Evolutionary conservation across 2,329 filamentous ascomycete species (phyloP), one percentile per base, ranked within the genome.

Genomic region (Mycocentrospora acerina): DNA sequence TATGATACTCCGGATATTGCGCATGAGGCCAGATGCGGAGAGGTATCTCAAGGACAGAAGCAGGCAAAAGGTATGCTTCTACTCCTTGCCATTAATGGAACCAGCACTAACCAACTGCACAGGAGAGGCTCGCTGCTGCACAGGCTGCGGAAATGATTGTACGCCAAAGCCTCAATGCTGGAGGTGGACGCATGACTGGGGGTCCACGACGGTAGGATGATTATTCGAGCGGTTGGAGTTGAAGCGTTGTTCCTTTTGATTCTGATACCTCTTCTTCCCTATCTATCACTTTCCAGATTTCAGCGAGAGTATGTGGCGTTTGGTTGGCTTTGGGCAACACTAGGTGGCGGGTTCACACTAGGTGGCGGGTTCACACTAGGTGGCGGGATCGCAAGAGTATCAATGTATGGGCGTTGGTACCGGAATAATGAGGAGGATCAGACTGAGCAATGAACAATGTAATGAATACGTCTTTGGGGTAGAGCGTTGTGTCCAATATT

Each of bases 131-230:
- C 61, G 88, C 89, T 4, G 90, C 91, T 2, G 85, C 89, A 5
- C 88, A 90, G 13, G 91, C 91, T 1, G 93, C 93, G 4, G 90
- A 95, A 59, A 82, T 90, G 68, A 98, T 98, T 69, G 91, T 98
- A 37, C 82, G 86, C 64, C 90, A 96, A 72, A 97, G 91, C 70
- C 79, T 95, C 41, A 79, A 81, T 62, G 75, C 79, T 19, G 77
- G 77, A 25, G 73, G 60, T 17, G 74, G 75, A 24, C 68, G 76
- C 35, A 79, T 79, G 75, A 70, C 72, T 7, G 47, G 54, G 7
- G 54, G 45, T 9, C 35, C 42, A 27, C 24, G 45, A 29, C 41
- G 45, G 29, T 48, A 43, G 24, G 36, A 7, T 27, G 13, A 22
- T 18, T n/a, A 36, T 35, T 17, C 19, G 12, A 24, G 19, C 36